Base-by-base conservation (phyloP, 73 alveolate species). In the Halteria grandinella region DNA sequence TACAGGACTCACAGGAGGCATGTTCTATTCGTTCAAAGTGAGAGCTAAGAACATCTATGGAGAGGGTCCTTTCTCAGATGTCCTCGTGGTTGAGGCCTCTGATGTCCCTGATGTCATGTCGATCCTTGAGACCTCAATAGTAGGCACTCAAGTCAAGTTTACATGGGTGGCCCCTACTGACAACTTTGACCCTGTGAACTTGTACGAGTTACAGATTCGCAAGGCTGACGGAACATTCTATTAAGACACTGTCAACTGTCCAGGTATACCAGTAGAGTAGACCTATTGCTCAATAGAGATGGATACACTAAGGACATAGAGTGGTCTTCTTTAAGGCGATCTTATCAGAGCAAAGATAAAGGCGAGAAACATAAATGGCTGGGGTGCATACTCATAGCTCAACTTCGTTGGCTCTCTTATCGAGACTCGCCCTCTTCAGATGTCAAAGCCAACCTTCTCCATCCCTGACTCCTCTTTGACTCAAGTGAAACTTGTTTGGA, bases 281-380 rank as follows among this genome's bases (percentile, higher is more conserved):
- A n/a, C n/a, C n/a, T n/a, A n/a, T n/a, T n/a, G n/a, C n/a, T n/a
- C n/a, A n/a, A n/a, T n/a, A n/a, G n/a, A n/a, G n/a, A n/a, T n/a
- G n/a, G n/a, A n/a, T n/a, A n/a, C n/a, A n/a, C n/a, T n/a, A n/a
- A n/a, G n/a, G n/a, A n/a, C n/a, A n/a, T n/a, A n/a, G n/a, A n/a
- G n/a, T n/a, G n/a, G n/a, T n/a, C n/a, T n/a, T n/a, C n/a, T n/a
- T 10, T 0, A 1, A 29, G 83, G 51, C 55, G 2, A 8, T 28
- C 29, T 70, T 12, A 49, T 70, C n/a, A 7, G 33, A 66, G 89
- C 55, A 0, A 63, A 51, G 44, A 33, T 51, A 3, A 48, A 60
- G 37, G 89, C 89, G 3, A 39, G 64, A 17, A 79, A 79, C 36
- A 17, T 8, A 7, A 33, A 52, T 14, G 89, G 89, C 34, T 79